phyloP scores from a whole-genome alignment of 495 filamentous ascomycete species.

The Aspergillus avenaceus region DNA sequence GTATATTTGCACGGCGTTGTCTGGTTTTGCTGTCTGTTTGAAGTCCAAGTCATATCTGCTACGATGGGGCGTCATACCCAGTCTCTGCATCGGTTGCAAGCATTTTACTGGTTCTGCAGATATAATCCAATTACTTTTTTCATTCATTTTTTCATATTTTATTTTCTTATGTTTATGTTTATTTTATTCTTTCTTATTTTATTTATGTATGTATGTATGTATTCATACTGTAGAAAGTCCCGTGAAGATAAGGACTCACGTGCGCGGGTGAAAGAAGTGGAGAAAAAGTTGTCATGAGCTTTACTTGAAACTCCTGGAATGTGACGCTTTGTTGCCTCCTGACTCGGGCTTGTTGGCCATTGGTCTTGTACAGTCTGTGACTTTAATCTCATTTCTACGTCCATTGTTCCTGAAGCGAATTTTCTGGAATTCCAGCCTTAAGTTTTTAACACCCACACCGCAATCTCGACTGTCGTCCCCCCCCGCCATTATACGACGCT shows the following conservation, averaged over 20 bases:
- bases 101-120: constrained; percentile 11
- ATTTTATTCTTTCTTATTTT: background rate
- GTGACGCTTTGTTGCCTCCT: no score
- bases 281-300: background rate
- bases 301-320: background rate
- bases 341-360: no score
- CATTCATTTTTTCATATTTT: background rate
- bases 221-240: background rate
- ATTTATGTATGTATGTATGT: background rate
- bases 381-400: no score
- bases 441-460: no score
- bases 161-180: background rate
- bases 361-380: no score
- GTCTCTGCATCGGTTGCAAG: constrained; percentile 29
- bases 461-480: no score
- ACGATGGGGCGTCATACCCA: constrained; percentile 37
- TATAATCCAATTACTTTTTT: constrained; percentile 5
- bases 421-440: no score
- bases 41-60: constrained; percentile 16
- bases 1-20: constrained; percentile 41
- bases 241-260: constrained; percentile 12
- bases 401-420: no score
- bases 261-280: constrained; percentile 12
- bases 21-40: constrained; percentile 17
- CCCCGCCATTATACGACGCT: background rate